Evolutionary conservation across 345 rosid species (phyloP).

Genomic region (Melaleuca quinquenervia): DNA sequence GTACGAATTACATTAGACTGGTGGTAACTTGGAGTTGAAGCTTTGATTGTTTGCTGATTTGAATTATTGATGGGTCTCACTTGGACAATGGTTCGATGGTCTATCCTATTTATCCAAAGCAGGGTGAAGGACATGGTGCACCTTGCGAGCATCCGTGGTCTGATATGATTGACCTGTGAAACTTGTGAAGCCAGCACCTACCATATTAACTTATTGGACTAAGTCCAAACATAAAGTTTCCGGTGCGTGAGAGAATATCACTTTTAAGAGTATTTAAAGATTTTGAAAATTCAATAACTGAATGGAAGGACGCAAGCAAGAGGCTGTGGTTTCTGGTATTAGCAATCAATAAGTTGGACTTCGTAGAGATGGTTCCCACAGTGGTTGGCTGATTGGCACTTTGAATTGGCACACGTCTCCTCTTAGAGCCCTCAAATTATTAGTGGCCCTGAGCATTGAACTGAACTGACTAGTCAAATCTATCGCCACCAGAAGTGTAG

Average conservation of each 20-base stretch:
- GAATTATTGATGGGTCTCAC: background rate
- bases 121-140: background rate
- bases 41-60: background rate
- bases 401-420: background rate
- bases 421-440: background rate
- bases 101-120: background rate
- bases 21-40: background rate
- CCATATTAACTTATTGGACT: background rate
- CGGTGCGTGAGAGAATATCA: no score
- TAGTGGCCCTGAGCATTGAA: background rate
- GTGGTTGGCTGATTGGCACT: background rate
- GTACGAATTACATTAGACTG: background rate
- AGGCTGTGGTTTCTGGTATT: background rate
- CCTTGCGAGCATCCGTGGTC: background rate
- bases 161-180: background rate
- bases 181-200: background rate
- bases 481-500: background rate
- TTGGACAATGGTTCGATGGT: background rate
- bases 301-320: background rate
- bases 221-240: background rate
- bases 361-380: background rate
- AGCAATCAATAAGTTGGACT: background rate
- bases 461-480: background rate
- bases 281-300: background rate
- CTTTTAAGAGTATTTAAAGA: no score